Conservation (phyloP, 108 stramenopile species). For the Discostella pseudostelligera region DNA sequence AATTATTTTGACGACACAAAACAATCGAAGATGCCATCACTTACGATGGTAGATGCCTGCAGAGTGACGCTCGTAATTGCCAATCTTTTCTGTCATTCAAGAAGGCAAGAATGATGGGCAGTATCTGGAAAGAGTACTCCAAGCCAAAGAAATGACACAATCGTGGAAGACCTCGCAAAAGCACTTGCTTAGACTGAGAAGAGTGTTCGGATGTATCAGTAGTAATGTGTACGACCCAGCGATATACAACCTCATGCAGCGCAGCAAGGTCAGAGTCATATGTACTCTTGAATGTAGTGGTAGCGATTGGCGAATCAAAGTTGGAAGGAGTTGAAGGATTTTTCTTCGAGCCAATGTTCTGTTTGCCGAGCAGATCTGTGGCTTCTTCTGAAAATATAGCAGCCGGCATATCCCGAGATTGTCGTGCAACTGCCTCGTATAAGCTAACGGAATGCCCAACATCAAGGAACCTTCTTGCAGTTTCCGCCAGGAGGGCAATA, state of each 20-base stretch:
- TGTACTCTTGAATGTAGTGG: slow-evolving; percentile 52
- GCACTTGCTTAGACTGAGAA: slow-evolving; percentile 78
- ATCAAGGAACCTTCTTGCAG: slow-evolving; percentile 86
- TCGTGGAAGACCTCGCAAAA: slow-evolving; percentile 76
- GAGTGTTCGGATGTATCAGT: slow-evolving; percentile 86
- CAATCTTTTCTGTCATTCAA: slow-evolving; percentile 94
- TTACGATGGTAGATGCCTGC: slow-evolving; percentile 74
- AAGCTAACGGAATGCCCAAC: slow-evolving; percentile 79
- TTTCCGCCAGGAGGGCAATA: slow-evolving; percentile 82
- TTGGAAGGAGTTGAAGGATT: neutral
- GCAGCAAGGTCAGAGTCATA: slow-evolving; percentile 79
- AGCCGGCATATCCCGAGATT: slow-evolving; percentile 16
- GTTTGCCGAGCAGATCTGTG: slow-evolving; percentile 33
- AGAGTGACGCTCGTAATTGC: slow-evolving; percentile 89
- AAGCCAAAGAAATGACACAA: slow-evolving; percentile 93
- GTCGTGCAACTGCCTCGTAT: slow-evolving; percentile 69
- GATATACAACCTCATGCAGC: slow-evolving; percentile 78
- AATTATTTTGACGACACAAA: no score
- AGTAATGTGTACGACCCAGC: slow-evolving; percentile 85
- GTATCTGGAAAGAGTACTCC: slow-evolving; percentile 83
- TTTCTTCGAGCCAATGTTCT: neutral
- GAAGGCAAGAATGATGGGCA: slow-evolving; percentile 92
- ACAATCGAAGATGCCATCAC: neutral
- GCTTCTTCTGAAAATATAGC: slow-evolving; percentile 31
- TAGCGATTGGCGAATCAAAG: slow-evolving; percentile 6